These are phyloP conservation scores for Coffea humblotiana DNA, from an alignment of 305 asterid species.

Conservation along the genomic window DNA sequence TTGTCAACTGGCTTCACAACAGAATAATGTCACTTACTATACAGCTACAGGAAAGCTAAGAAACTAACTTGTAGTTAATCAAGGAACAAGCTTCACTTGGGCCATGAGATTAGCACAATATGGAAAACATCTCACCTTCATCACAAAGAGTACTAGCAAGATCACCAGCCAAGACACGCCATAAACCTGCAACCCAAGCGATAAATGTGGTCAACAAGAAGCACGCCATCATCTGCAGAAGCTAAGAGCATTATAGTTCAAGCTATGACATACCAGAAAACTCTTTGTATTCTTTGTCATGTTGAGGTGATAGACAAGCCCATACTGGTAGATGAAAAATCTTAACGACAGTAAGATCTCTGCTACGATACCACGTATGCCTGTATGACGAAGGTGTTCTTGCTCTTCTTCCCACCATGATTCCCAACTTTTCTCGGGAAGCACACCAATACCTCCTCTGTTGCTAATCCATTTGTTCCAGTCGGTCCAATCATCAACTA, in stretches of 20 bases:
- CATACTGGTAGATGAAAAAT: conserved; percentile 87
- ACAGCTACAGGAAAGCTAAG: not conserved
- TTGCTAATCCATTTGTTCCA: conserved; percentile 96
- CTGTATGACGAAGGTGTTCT: conserved; percentile 75
- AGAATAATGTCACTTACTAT: not conserved
- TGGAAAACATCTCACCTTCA: conserved; percentile 62
- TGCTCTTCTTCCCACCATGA: conserved; percentile 99
- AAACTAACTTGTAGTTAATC: not conserved
- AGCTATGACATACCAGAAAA: conserved; percentile 50
- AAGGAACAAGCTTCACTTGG: not conserved
- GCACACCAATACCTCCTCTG: conserved; percentile 93
- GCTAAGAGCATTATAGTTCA: not conserved
- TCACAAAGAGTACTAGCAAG: conserved; percentile 47
- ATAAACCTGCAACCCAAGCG: conserved; percentile 52
- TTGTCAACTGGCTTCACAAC: not conserved
- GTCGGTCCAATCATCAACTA: conserved; percentile 93
- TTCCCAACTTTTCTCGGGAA: conserved; percentile 94
- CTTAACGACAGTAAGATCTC: conserved; percentile 86
- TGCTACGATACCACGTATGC: conserved; percentile 65
- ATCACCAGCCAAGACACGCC: conserved; percentile 91
- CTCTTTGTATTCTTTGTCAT: conserved; percentile 46
- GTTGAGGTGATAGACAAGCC: conserved; percentile 85
- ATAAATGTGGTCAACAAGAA: conserved; percentile 8
- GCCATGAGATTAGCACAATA: not conserved
- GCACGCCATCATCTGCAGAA: not conserved